A percentile compares a stretch with the other conserved stretches of the same genome.
Conservation (phyloP, 192 early-diverging fungal genomes). For the Glomus cerebriforme region DNA sequence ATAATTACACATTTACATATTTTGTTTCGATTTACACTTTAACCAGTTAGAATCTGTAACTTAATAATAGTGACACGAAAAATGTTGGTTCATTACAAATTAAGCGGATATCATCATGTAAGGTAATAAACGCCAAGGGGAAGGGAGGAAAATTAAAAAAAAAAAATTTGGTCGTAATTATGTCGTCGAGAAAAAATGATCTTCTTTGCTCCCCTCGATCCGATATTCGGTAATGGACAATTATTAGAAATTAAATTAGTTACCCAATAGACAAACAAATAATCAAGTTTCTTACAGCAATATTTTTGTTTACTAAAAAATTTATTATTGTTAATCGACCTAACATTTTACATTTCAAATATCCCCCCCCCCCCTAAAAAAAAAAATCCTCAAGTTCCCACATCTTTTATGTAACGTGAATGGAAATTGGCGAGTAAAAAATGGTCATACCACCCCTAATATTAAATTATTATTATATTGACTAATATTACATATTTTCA, state of each 20-base stretch:
- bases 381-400: neutral
- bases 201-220: neutral
- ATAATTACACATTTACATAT: neutral
- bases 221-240: neutral
- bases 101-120: neutral
- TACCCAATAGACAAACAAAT: neutral
- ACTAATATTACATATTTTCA: no score
- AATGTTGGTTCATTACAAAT: neutral
- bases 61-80: neutral
- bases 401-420: neutral
- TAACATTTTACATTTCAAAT: neutral
- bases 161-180: neutral
- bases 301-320: neutral
- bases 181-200: neutral
- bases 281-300: neutral
- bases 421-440: neutral
- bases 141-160: no score
- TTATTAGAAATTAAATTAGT: neutral
- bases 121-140: neutral
- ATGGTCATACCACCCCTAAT: neutral
- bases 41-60: neutral
- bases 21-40: neutral
- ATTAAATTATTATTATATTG: no score
- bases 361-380: neutral
- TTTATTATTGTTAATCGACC: neutral